Base-by-base conservation (phyloP, 768 basidiomycete genomes). In the Psilocybe subaeruginosa region DNA sequence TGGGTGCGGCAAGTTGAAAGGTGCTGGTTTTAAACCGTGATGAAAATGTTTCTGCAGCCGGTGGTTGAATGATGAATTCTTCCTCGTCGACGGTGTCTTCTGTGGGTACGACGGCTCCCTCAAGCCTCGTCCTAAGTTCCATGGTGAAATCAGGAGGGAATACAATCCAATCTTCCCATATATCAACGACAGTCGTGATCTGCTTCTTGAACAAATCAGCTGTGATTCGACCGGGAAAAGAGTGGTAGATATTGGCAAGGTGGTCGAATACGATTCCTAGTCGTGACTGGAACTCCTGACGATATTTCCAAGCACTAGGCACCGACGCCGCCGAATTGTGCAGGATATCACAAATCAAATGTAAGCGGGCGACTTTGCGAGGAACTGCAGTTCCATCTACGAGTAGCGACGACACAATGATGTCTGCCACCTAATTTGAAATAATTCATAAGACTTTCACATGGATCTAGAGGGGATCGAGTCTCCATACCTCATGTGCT, bases 121-220 rank as follows among this genome's bases (percentile, higher is more conserved):
- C 92, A 52, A 99, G 80, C 58, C 95, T 80, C 56, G 74, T 75
- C 27, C 93, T 81, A 14, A 97, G 81, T 67, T 90, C 87, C 2
- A 81, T 70, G 0, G 92, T 95, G 68, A 91, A 92, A 57, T 96
- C 92, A 2, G 90, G 91, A 55, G 93, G 82, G 71, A 99, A 99
- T 33, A 98, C 92, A 60, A 99, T 96, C 95, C 96, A 97, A 72
- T 97, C 91, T 70, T 98, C 97, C 95, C 97, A 98, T 31, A 98
- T 90, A 69, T 98, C 96, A 4, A 99, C 83, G 16, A 99, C 87
- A 7, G 88, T 78, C 4, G 86, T 88, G 61, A 99, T 93, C 74
- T 98, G 94, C 66, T 90, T 90, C 78, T 92, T 96, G 82, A 99
- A 99, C 1, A 91, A 89, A 66, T 99, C 96, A 11, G 97, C 97